Percentiles rank a stretch among this genome's conserved stretches.
These are phyloP conservation scores for Nitzschia sp. DNA, from an alignment of 108 stramenopile genomes.

Conservation along the genomic window DNA sequence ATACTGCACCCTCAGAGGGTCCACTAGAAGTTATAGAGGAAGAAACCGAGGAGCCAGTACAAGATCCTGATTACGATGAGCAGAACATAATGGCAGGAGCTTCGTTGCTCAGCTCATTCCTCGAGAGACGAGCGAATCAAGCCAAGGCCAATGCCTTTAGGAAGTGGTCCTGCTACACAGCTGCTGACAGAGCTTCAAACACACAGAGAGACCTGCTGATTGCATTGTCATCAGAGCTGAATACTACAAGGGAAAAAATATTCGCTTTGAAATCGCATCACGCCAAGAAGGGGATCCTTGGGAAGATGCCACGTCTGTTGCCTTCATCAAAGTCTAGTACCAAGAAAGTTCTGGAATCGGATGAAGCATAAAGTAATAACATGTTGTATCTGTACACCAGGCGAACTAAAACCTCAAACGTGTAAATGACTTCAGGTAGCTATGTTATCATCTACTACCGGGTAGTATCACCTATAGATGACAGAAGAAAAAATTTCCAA, in stretches of 20 bases:
- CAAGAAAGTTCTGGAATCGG: too few species aligned
- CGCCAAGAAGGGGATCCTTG: not conserved
- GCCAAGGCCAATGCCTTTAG: slow-evolving; percentile 17
- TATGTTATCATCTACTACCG: too few species aligned
- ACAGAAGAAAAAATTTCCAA: too few species aligned
- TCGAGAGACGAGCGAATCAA: slow-evolving; percentile 14
- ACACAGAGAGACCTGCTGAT: slow-evolving; percentile 4
- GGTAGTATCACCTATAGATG: too few species aligned
- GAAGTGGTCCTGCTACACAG: slow-evolving; percentile 24
- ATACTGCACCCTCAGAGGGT: not conserved
- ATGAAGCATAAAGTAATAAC: too few species aligned
- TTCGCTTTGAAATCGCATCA: slow-evolving; percentile 17
- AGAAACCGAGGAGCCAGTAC: not conserved
- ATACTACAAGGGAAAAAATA: slow-evolving; percentile 31
- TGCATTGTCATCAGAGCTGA: slow-evolving; percentile 25
- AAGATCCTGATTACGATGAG: not conserved
- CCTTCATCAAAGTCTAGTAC: not conserved
- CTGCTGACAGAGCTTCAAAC: not conserved
- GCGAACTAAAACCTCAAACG: too few species aligned
- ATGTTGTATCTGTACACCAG: too few species aligned
- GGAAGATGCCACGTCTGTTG: slow-evolving; percentile 7
- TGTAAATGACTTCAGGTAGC: too few species aligned
- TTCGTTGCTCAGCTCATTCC: not conserved
- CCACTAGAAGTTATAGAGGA: not conserved
- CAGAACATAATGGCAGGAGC: slow-evolving; percentile 15